phyloP scores from a whole-genome alignment of 768 basidiomycete species.

The Podaxis pistillaris region DNA sequence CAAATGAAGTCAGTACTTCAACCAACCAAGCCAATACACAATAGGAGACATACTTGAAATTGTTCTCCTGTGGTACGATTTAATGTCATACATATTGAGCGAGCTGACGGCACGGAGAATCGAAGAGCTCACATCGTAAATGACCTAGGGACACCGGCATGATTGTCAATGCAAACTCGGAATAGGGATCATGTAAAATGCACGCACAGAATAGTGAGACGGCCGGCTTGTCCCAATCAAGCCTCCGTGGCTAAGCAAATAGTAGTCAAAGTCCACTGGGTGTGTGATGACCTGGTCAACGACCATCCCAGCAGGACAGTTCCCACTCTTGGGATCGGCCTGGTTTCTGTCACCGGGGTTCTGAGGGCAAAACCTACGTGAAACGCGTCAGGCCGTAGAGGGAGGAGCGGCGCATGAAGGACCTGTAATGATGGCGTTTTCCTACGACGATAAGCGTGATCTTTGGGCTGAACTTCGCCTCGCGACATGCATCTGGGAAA shows the following conservation, averaged over 20 bases:
- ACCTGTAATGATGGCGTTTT: conserved; percentile 68
- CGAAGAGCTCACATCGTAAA: conserved; percentile 39
- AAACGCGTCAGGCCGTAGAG: neutral
- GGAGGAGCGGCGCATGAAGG: neutral
- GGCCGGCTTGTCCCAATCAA: conserved; percentile 70
- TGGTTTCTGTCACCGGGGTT: conserved; percentile 26
- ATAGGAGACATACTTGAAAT: conserved; percentile 48
- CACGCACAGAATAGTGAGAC: conserved; percentile 45
- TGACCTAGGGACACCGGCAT: conserved; percentile 27
- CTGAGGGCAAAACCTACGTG: conserved; percentile 31
- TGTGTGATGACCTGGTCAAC: conserved; percentile 71
- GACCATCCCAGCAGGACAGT: conserved; percentile 78
- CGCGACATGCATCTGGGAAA: conserved; percentile 56
- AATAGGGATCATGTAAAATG: neutral
- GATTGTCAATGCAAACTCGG: neutral
- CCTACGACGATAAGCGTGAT: conserved; percentile 83
- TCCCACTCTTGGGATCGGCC: conserved; percentile 59
- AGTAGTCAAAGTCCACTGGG: conserved; percentile 77
- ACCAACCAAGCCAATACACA: neutral
- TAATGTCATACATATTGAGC: neutral
- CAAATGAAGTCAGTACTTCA: neutral
- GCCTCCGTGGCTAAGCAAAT: conserved; percentile 75
- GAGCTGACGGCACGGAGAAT: neutral
- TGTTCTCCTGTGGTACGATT: conserved; percentile 39
- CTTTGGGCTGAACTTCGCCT: conserved; percentile 52